Evolutionary conservation across 176 grass and related monocot species (phyloP), one percentile per base, ranked within the genome.

Genomic region (Pharus latifolius): DNA sequence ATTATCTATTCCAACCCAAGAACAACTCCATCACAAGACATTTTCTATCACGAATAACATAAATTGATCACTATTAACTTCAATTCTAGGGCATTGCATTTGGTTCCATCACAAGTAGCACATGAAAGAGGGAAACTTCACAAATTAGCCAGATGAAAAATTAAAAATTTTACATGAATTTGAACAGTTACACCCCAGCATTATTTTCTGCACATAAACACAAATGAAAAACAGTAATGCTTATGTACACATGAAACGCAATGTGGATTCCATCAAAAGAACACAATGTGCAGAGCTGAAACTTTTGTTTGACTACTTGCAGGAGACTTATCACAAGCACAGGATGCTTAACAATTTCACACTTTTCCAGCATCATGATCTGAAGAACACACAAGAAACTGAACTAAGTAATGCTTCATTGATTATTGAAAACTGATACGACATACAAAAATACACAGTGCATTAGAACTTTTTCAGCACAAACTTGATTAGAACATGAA

Each of bases 391-490:
- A 69, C 52, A 41, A 8, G 7, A 52, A 67, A 56, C 34, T 60
- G 14, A 51, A 60, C 41, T 41, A 49, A 70, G 25, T 2, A 72
- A 51, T 8, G 2, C 33, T 51, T 59, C 42, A 51, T 51, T 42
- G 10, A 26, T 81, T 84, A 78, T 43, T 67, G 42, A 50, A 65
- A n/a, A 56, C 35, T 25, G 51, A 20, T 46, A 25, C 38, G 19
- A 23, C 55, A 41, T 16, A 54, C 26, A 45, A 3, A n/a, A n/a
- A n/a, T n/a, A n/a, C n/a, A n/a, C n/a, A n/a, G n/a, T n/a, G n/a
- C n/a, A n/a, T n/a, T n/a, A n/a, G n/a, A n/a, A n/a, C n/a, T n/a
- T n/a, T n/a, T n/a, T n/a, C n/a, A n/a, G n/a, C n/a, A n/a, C n/a
- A n/a, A n/a, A n/a, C n/a, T n/a, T n/a, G n/a, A n/a, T n/a, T n/a